These are phyloP conservation scores for Alternaria metachromatica DNA, from an alignment of 2,329 filamentous ascomycete species.

Conservation along the genomic window DNA sequence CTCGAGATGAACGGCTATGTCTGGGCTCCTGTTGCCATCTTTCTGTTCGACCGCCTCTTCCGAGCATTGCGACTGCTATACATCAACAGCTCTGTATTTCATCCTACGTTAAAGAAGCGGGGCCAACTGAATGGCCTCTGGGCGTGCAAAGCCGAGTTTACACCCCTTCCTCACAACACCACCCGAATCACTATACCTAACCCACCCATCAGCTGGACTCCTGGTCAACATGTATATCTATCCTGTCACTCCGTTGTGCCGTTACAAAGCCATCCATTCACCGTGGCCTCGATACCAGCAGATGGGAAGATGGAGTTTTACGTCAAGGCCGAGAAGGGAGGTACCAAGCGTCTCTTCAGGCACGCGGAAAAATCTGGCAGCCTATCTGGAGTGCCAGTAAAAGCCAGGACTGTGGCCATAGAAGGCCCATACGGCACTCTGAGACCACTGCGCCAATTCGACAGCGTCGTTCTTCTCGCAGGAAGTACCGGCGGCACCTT, in stretches of 20 bases:
- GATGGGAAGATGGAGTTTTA: slow-evolving; percentile 65
- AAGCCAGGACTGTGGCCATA: slow-evolving; percentile 53
- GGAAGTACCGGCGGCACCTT: slow-evolving; percentile 68
- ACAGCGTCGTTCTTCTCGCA: slow-evolving; percentile 65
- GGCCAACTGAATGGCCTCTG: slow-evolving; percentile 40
- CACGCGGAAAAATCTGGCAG: slow-evolving; percentile 56
- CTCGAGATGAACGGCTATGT: slow-evolving; percentile 65
- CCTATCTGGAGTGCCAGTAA: slow-evolving; percentile 11
- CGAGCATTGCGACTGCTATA: slow-evolving; percentile 50
- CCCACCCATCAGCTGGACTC: slow-evolving; percentile 63
- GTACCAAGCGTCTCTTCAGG: slow-evolving; percentile 58
- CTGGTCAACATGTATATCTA: slow-evolving; percentile 69
- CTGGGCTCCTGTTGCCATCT: slow-evolving; percentile 69
- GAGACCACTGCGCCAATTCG: slow-evolving; percentile 63
- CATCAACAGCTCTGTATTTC: slow-evolving; percentile 50
- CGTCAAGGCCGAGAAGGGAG: slow-evolving; percentile 61
- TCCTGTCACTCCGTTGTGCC: slow-evolving; percentile 64
- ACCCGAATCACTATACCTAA: slow-evolving; percentile 64
- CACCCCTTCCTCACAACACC: slow-evolving; percentile 60
- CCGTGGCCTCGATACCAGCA: slow-evolving; percentile 63
- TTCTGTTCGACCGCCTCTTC: slow-evolving; percentile 68
- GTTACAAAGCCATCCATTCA: slow-evolving; percentile 70
- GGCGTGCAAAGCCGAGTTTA: slow-evolving; percentile 50
- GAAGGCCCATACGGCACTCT: slow-evolving; percentile 63
- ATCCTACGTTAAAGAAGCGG: slow-evolving; percentile 41